These are phyloP conservation scores for Suillus alpinus DNA, from an alignment of 768 basidiomycete species.

Conservation along the genomic window DNA sequence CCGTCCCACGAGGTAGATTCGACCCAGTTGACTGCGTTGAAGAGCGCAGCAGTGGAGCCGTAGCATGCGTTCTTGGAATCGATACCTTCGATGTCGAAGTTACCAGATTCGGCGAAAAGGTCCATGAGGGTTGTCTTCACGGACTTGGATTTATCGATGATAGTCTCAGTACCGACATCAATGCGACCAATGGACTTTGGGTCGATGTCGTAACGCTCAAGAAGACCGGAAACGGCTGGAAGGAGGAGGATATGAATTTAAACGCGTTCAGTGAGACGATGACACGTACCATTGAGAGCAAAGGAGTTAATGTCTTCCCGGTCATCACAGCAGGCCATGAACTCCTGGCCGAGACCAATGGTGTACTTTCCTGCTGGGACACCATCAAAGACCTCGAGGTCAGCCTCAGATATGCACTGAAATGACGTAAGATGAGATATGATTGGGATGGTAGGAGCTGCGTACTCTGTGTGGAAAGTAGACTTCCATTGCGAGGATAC, in stretches of 20 bases:
- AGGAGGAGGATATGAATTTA: background rate
- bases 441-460: slow-evolving; percentile 9
- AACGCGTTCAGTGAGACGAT: background rate
- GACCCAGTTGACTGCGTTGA: slow-evolving; percentile 99
- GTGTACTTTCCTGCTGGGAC: slow-evolving; percentile 98
- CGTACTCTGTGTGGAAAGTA: slow-evolving; percentile 91
- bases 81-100: slow-evolving; percentile 97
- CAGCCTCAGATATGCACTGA: slow-evolving; percentile 93
- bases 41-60: slow-evolving; percentile 96
- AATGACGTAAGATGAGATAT: slow-evolving; percentile 9
- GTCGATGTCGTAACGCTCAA: slow-evolving; percentile 94
- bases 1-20: slow-evolving; percentile 97
- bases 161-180: slow-evolving; percentile 97
- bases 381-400: slow-evolving; percentile 91
- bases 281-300: slow-evolving; percentile 77
- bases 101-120: slow-evolving; percentile 88
- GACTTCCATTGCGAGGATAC: slow-evolving; percentile 89
- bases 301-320: slow-evolving; percentile 99
- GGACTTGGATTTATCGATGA: slow-evolving; percentile 99
- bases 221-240: slow-evolving; percentile 81
- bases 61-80: slow-evolving; percentile 99
- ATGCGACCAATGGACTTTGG: slow-evolving; percentile 95
- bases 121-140: slow-evolving; percentile 99
- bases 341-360: slow-evolving; percentile 95
- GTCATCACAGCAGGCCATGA: slow-evolving; percentile 99